Percentiles rank a stretch among this genome's conserved stretches.
Conservation (phyloP, 164 flowering plant species). For the Sedum album region DNA sequence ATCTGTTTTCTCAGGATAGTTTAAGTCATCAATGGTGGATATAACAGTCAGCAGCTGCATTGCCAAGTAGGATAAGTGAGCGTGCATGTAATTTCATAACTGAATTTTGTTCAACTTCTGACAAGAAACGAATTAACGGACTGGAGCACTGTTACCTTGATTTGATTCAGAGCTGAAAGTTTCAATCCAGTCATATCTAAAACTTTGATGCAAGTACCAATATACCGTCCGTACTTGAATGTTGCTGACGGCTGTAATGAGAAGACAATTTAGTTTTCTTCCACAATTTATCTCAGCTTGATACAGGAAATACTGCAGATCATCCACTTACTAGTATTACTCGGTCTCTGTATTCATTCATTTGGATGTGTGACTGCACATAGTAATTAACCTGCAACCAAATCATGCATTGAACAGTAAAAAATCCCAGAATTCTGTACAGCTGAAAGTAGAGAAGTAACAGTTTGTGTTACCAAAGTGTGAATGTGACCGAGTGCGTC, state of each 20-base stretch:
- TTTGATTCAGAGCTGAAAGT: constrained; percentile 77
- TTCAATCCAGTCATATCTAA: constrained; percentile 95
- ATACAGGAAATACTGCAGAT: neutral
- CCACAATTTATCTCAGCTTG: neutral
- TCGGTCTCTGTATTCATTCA: constrained; percentile 95
- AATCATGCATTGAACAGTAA: constrained; percentile 5
- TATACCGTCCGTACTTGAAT: constrained; percentile 49
- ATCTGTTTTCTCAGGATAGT: constrained; percentile 97
- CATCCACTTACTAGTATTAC: constrained; percentile 61
- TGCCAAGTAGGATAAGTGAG: neutral
- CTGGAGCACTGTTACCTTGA: constrained; percentile 53
- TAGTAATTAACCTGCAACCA: constrained; percentile 62
- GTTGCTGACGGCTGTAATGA: constrained; percentile 62
- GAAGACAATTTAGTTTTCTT: constrained; percentile 4
- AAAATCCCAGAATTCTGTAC: no score
- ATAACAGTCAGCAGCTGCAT: constrained; percentile 77
- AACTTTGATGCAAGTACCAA: constrained; percentile 75
- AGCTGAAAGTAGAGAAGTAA: no score
- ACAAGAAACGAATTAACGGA: neutral
- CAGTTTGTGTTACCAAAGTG: no score
- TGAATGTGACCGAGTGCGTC: no score
- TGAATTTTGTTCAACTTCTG: neutral
- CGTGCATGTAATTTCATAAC: neutral
- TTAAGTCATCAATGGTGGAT: constrained; percentile 87
- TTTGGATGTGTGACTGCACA: constrained; percentile 95